Evolutionary conservation across 257 asterid genomes (phyloP).

Genomic region (Euphrasia confusa): DNA sequence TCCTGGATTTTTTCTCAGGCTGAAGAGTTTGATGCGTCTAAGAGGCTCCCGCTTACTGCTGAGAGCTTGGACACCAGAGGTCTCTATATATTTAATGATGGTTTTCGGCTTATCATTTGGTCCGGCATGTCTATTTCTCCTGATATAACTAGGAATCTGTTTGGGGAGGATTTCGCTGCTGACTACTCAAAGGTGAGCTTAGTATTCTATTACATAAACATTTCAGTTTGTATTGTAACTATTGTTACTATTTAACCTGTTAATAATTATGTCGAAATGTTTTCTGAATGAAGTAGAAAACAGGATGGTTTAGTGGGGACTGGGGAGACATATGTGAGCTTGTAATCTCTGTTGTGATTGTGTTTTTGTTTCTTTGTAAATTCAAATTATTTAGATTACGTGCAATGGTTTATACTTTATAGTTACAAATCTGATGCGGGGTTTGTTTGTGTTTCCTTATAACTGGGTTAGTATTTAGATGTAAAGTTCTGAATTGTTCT

Average conservation of each 20-base stretch:
- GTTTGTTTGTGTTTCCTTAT: neutral
- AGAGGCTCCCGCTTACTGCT: slow-evolving; percentile 72
- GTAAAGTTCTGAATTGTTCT: too few species aligned
- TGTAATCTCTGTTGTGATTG: neutral
- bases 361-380: neutral
- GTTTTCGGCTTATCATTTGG: slow-evolving; percentile 88
- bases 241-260: slow-evolving; percentile 8
- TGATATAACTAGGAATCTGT: slow-evolving; percentile 58
- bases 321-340: neutral
- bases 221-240: slow-evolving; percentile 14
- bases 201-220: slow-evolving; percentile 1
- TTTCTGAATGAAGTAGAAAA: slow-evolving; percentile 1
- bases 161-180: slow-evolving; percentile 68
- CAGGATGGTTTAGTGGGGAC: slow-evolving; percentile 6
- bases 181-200: slow-evolving; percentile 76
- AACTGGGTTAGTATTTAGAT: neutral
- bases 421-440: neutral
- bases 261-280: slow-evolving; percentile 2
- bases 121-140: slow-evolving; percentile 85
- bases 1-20: slow-evolving; percentile 38
- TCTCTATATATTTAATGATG: slow-evolving; percentile 82
- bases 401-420: too few species aligned
- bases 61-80: slow-evolving; percentile 89
- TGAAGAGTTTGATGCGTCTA: slow-evolving; percentile 41
- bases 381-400: neutral